Percentiles rank a stretch among this genome's conserved stretches.
Evolutionary conservation across 1,139 yeast species (phyloP).

Genomic region (Kazachstania sp.): DNA sequence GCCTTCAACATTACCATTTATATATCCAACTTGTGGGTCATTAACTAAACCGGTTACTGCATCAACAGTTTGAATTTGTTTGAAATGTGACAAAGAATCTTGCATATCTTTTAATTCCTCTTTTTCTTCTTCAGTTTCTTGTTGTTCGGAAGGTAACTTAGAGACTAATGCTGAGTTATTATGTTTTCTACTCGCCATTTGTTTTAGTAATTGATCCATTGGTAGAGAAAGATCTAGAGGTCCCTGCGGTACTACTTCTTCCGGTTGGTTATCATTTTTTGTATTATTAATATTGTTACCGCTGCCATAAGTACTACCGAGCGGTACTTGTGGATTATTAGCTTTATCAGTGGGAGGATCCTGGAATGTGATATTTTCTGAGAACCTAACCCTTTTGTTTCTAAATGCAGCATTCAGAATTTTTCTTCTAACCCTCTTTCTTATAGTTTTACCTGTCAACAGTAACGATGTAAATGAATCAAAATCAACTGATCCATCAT

Average conservation of each 20-base stretch:
- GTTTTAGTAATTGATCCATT: slow-evolving; percentile 59
- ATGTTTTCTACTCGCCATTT: slow-evolving; percentile 33
- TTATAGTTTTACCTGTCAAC: slow-evolving; percentile 53
- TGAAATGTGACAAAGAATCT: slow-evolving; percentile 57
- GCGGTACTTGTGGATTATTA: not conserved
- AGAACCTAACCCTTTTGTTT: slow-evolving; percentile 57
- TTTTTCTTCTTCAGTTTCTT: slow-evolving; percentile 34
- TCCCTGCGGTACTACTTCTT: slow-evolving; percentile 7
- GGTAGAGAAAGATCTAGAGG: slow-evolving; percentile 55
- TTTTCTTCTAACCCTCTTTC: slow-evolving; percentile 31
- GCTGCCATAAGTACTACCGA: slow-evolving; percentile 6
- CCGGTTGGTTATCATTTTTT: slow-evolving; percentile 6
- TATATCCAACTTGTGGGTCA: slow-evolving; percentile 7
- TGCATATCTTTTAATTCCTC: slow-evolving; percentile 61
- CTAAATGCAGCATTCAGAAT: slow-evolving; percentile 31
- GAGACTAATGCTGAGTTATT: slow-evolving; percentile 25
- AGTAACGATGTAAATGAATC: slow-evolving; percentile 69
- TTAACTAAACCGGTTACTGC: slow-evolving; percentile 38
- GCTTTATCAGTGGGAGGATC: slow-evolving; percentile 14
- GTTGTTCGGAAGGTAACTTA: slow-evolving; percentile 25
- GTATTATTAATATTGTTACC: slow-evolving; percentile 6
- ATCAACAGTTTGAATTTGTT: slow-evolving; percentile 53
- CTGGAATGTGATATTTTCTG: slow-evolving; percentile 46
- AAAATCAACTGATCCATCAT: slow-evolving; percentile 42
- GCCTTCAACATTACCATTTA: not conserved